Conservation (phyloP, 2,329 filamentous ascomycete species). For the Gaeumannomyces sp. region DNA sequence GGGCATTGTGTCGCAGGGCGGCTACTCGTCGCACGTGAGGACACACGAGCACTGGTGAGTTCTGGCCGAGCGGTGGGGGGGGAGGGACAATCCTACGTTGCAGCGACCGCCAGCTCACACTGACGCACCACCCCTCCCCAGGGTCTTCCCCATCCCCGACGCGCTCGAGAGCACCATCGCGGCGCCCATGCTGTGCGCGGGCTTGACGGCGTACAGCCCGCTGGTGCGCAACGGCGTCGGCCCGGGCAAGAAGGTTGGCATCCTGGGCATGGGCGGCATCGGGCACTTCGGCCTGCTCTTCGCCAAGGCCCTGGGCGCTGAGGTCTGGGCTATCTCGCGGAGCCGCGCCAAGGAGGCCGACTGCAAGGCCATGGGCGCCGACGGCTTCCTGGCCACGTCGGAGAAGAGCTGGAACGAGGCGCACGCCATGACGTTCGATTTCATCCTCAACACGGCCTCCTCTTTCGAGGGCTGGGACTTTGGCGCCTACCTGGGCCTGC, state of each 20-base stretch:
- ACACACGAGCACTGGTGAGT: conserved; percentile 65
- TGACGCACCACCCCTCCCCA: conserved; percentile 16
- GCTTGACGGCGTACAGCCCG: conserved; percentile 73
- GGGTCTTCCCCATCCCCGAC: conserved; percentile 70
- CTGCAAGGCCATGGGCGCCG: conserved; percentile 51
- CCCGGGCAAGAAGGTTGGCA: conserved; percentile 71
- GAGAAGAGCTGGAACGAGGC: conserved; percentile 52
- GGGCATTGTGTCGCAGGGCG: conserved; percentile 54
- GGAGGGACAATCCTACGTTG: too few species aligned
- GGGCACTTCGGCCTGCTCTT: conserved; percentile 68
- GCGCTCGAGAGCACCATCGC: conserved; percentile 55
- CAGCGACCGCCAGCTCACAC: too few species aligned
- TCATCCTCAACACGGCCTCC: conserved; percentile 71
- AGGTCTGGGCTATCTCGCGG: conserved; percentile 56
- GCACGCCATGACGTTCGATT: conserved; percentile 61
- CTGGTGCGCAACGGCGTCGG: conserved; percentile 69
- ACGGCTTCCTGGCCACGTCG: conserved; percentile 52
- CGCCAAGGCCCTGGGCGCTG: conserved; percentile 59
- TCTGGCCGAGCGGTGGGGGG: too few species aligned
- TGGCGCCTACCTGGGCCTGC: conserved; percentile 64
- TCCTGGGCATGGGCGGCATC: conserved; percentile 67
- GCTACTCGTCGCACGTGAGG: conserved; percentile 33
- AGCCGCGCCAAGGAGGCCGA: conserved; percentile 55
- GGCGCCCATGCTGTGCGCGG: conserved; percentile 80
- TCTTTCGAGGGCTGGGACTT: conserved; percentile 63